Conservation (phyloP, 768 basidiomycete genomes). For the Infundibulicybe gibba region DNA sequence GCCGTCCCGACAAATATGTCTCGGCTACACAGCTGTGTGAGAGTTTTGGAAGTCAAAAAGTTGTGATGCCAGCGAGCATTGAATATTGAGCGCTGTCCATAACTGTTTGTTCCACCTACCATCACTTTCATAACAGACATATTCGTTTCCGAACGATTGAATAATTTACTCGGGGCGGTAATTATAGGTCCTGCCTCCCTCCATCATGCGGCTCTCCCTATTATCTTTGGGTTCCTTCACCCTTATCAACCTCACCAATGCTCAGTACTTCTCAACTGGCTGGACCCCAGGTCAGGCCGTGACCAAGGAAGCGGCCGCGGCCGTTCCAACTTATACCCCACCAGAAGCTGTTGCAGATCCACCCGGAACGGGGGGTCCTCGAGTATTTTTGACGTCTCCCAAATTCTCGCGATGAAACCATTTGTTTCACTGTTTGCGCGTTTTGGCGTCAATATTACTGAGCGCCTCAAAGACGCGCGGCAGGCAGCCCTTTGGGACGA, state of each 20-base stretch:
- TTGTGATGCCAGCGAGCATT: neutral
- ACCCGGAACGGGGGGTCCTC: slow-evolving; percentile 19
- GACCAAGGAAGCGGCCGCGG: slow-evolving; percentile 19
- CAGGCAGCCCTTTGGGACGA: slow-evolving; percentile 55
- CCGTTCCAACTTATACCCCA: slow-evolving; percentile 9
- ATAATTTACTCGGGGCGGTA: slow-evolving; percentile 2
- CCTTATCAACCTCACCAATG: slow-evolving; percentile 37
- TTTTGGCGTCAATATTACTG: slow-evolving; percentile 71
- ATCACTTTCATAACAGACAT: too few relatives aligned
- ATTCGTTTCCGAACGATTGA: too few relatives aligned
- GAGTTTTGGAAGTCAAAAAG: neutral
- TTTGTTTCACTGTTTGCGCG: slow-evolving; percentile 49
- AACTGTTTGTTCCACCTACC: too few relatives aligned
- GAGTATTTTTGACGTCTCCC: slow-evolving; percentile 32
- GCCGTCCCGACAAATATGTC: too few relatives aligned
- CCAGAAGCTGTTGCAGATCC: slow-evolving; percentile 6
- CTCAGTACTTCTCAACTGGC: slow-evolving; percentile 79
- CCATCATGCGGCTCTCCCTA: slow-evolving; percentile 49
- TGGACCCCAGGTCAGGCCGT: slow-evolving; percentile 74
- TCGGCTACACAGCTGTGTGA: too few relatives aligned
- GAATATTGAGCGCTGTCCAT: neutral
- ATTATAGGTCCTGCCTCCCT: neutral
- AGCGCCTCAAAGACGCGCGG: slow-evolving; percentile 34
- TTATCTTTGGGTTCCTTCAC: slow-evolving; percentile 29
- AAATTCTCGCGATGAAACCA: slow-evolving; percentile 49